Conservation (phyloP, 257 asterid genomes). For the Salvia hispanica region DNA sequence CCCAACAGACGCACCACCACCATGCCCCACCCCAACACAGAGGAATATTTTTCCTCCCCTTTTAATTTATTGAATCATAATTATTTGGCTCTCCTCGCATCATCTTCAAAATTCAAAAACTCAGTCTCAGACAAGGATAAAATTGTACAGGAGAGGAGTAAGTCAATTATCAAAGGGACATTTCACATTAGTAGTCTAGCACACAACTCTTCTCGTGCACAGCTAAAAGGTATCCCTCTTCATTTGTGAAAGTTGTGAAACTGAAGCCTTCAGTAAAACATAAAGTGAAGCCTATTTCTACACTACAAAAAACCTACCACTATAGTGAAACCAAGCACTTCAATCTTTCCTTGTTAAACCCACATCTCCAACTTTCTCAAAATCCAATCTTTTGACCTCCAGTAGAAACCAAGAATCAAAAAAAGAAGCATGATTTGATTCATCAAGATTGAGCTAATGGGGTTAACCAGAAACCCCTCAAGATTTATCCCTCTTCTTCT, state of each 20-base stretch:
- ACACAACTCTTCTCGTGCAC: constrained; percentile 32
- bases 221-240: constrained; percentile 37
- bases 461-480: not conserved
- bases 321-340: constrained; percentile 28
- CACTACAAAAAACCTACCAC: constrained; percentile 43
- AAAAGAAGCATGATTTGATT: constrained; percentile 47
- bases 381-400: constrained; percentile 34
- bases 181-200: constrained; percentile 8
- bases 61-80: constrained; percentile 38
- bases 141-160: not conserved
- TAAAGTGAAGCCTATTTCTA: constrained; percentile 42
- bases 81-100: constrained; percentile 35
- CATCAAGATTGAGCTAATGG: constrained; percentile 13
- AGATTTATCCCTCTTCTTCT: constrained; percentile 44
- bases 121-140: not conserved
- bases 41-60: constrained; percentile 39
- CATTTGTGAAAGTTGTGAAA: constrained; percentile 41
- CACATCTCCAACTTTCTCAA: constrained; percentile 36
- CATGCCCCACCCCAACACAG: constrained; percentile 8
- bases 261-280: constrained; percentile 35
- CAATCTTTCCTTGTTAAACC: constrained; percentile 38
- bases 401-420: not conserved
- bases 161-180: constrained; percentile 27
- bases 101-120: constrained; percentile 31
- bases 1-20: constrained; percentile 10